These are phyloP conservation scores for Dictyostelium discoideum DNA, from an alignment of 78 protist species.

Conservation along the genomic window DNA sequence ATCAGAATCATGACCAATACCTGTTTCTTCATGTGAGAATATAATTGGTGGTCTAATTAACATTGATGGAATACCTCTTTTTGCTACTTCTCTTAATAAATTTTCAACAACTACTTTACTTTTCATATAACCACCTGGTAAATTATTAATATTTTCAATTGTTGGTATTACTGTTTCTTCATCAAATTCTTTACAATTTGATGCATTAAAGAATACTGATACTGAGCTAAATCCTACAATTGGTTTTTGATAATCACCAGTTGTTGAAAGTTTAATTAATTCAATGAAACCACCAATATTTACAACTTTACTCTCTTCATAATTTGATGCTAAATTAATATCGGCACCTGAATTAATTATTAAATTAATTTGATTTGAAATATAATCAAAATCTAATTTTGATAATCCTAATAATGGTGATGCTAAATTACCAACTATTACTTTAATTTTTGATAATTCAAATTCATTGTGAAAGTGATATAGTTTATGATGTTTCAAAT, in stretches of 20 bases:
- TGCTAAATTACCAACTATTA: slow-evolving; percentile 27
- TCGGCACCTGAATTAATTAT: not conserved
- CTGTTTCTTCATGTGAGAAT: not conserved
- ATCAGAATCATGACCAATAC: not conserved
- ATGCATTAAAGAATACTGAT: slow-evolving; percentile 10
- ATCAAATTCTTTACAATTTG: not conserved
- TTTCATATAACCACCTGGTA: slow-evolving; percentile 31
- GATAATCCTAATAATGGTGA: slow-evolving; percentile 20
- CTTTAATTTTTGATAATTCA: not conserved
- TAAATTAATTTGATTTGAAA: not conserved
- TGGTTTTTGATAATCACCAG: not conserved
- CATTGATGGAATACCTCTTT: slow-evolving; percentile 30
- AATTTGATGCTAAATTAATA: slow-evolving; percentile 1
- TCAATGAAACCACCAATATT: not conserved
- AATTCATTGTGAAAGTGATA: not conserved
- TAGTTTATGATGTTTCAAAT: not conserved
- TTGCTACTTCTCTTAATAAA: not conserved
- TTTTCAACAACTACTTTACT: slow-evolving; percentile 43
- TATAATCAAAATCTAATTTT: not conserved
- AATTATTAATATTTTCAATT: slow-evolving; percentile 1
- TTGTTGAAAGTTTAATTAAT: not conserved
- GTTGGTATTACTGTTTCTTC: not conserved
- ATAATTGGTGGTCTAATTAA: not conserved
- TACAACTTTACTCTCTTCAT: not conserved
- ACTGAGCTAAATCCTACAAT: not conserved